These are phyloP conservation scores for Gnaphalium uliginosum DNA, from an alignment of 129 eudicot species.

Conservation along the genomic window DNA sequence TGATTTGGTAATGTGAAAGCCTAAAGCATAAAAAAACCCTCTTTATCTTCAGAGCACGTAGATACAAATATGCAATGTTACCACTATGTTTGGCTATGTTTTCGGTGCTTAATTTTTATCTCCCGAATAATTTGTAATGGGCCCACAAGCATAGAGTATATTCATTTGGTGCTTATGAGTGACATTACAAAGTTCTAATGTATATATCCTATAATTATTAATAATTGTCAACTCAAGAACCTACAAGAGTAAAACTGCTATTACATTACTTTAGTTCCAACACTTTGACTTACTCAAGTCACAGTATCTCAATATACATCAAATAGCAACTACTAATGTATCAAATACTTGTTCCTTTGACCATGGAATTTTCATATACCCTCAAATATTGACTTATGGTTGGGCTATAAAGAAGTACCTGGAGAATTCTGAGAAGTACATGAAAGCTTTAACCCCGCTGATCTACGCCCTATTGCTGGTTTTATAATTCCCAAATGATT, in stretches of 20 bases:
- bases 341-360: conserved; percentile 6
- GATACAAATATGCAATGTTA: conserved; percentile 7
- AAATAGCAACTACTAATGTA: not conserved
- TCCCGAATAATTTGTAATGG: not conserved
- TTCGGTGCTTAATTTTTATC: conserved; percentile 9
- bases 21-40: not conserved
- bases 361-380: conserved; percentile 10
- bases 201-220: not conserved
- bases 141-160: conserved; percentile 22
- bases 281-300: not conserved
- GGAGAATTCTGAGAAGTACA: conserved; percentile 58
- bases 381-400: not conserved
- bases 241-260: conserved; percentile 1
- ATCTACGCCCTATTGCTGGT: conserved; percentile 32
- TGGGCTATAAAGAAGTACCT: conserved; percentile 48
- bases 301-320: not conserved
- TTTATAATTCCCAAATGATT: conserved; percentile 31
- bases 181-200: not conserved
- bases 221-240: conserved; percentile 4
- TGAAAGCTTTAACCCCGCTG: conserved; percentile 45
- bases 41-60: not conserved
- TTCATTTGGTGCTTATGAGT: too few relatives aligned
- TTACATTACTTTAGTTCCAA: conserved; percentile 16
- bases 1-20: not conserved
- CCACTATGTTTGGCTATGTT: not conserved